Evolutionary conservation across 2,329 filamentous ascomycete genomes (phyloP).

Genomic region (Fonsecaea erecta): DNA sequence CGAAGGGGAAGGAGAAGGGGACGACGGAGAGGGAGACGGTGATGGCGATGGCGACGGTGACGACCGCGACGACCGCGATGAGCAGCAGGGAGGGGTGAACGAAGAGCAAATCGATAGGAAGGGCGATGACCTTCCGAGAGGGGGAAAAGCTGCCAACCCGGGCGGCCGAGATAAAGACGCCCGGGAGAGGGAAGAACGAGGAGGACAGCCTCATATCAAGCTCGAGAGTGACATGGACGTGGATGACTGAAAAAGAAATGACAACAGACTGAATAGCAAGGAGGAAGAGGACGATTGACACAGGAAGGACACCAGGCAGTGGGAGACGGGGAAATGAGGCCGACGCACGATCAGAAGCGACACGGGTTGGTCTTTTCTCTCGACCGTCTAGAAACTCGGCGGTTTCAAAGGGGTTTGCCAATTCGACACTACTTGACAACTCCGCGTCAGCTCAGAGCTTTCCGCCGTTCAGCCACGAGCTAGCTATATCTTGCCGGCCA

Average conservation of each 20-base stretch:
- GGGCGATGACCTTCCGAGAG: conserved; percentile 10
- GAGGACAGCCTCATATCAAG: conserved; percentile 1
- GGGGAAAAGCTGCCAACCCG: not conserved
- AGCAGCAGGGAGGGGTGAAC: not conserved
- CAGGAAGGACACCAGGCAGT: too few relatives aligned
- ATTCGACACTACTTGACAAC: conserved; percentile 1
- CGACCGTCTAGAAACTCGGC: not conserved
- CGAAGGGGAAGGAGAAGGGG: conserved; percentile 26
- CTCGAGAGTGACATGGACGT: conserved; percentile 19
- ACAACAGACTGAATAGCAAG: not conserved
- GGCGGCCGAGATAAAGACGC: not conserved
- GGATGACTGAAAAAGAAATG: conserved; percentile 15
- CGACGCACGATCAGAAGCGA: not conserved
- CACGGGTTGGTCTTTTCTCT: not conserved
- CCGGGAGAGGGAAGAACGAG: not conserved
- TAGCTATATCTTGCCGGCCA: not conserved
- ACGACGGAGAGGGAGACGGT: conserved; percentile 21
- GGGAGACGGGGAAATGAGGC: not conserved
- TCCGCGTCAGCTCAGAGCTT: not conserved
- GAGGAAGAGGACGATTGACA: not conserved
- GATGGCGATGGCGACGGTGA: conserved; percentile 19
- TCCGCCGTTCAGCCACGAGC: not conserved
- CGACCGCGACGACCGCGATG: not conserved
- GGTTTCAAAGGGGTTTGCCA: not conserved
- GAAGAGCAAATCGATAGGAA: not conserved